Evolutionary conservation across 2,329 filamentous ascomycete genomes (phyloP).

Genomic region (Coniochaeta ligniaria): DNA sequence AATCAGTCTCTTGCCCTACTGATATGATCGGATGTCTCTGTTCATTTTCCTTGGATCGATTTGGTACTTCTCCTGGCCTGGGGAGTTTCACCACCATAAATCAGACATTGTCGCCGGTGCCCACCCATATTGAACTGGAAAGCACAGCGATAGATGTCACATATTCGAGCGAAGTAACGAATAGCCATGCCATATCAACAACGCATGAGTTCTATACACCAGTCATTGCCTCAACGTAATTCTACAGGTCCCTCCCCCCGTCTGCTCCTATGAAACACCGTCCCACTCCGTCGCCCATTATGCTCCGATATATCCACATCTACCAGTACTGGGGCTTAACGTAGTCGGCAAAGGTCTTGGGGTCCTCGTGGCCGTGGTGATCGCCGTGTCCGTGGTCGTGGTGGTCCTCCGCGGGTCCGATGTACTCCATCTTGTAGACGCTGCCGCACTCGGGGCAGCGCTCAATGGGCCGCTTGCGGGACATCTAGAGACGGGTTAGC

Average conservation of each 20-base stretch:
- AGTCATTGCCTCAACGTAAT: slow-evolving; percentile 15
- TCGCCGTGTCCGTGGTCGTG: slow-evolving; percentile 34
- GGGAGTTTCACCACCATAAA: not conserved
- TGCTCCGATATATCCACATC: not conserved
- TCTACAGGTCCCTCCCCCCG: slow-evolving; percentile 27
- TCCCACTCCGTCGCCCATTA: not conserved
- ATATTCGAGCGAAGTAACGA: not conserved
- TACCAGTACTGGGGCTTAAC: slow-evolving; percentile 94
- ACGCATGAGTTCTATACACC: slow-evolving; percentile 17
- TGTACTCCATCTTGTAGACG: slow-evolving; percentile 96
- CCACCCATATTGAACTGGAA: not conserved
- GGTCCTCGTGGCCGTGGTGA: slow-evolving; percentile 65
- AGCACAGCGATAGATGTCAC: not conserved
- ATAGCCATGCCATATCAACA: not conserved
- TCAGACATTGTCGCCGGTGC: not conserved
- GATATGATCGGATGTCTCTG: not conserved
- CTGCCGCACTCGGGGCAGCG: slow-evolving; percentile 95
- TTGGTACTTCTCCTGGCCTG: not conserved
- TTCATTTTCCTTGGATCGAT: not conserved
- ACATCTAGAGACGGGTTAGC: slow-evolving; percentile 48
- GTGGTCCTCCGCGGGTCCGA: slow-evolving; percentile 69
- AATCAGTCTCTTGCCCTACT: too few species aligned
- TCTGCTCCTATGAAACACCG: not conserved
- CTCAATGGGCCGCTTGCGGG: slow-evolving; percentile 83
- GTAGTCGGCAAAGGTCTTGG: slow-evolving; percentile 95